Base-by-base conservation (phyloP, 2,329 filamentous ascomycete species). In the Monilinia laxa region DNA sequence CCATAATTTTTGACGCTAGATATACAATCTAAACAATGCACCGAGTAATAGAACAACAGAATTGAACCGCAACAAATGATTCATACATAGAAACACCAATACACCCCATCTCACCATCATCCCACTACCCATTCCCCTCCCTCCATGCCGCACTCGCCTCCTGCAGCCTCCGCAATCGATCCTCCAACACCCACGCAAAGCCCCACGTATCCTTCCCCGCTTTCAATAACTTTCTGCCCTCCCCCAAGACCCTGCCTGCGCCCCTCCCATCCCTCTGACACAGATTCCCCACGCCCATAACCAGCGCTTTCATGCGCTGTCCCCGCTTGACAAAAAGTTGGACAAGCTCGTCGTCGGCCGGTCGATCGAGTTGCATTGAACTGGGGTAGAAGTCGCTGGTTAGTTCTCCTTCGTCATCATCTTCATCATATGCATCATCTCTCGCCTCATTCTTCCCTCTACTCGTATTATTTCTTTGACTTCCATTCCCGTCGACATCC, bases 271-370 rank as follows among this genome's bases (percentile, higher is more conserved):
- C 66, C 31, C 31, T 67, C 68, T 62, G 73, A 70, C 78, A 82
- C 5, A 85, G 75, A 70, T 85, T 80, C 0, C 84, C 84, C 1
- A 86, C 82, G 3, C 82, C 83, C 11, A 79, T 81, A 11, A 86
- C 78, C 68, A 82, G 80, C 0, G 80, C 83, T 23, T 77, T 78
- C 80, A 87, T 84, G 3, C 71, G 76, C 40, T 80, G 76, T 0
- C 84, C 84, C 20, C 80, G 77, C 14, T 80, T 77, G 0, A 87
- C 83, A 72, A 84, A 87, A 1, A 81, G 74, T 70, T 87, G 84
- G 1, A 85, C 83, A 59, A 86, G 78, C 70, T 86, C 84, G 71
- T 87, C 85, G 68, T 86, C 83, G 2, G 80, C 80, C 0, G 84
- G 84, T 12, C 84, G 78, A 66, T 87, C 85, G 0, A 87, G 76